phyloP scores from a whole-genome alignment of 192 early-diverging fungal species.

The Backusella macrospora region DNA sequence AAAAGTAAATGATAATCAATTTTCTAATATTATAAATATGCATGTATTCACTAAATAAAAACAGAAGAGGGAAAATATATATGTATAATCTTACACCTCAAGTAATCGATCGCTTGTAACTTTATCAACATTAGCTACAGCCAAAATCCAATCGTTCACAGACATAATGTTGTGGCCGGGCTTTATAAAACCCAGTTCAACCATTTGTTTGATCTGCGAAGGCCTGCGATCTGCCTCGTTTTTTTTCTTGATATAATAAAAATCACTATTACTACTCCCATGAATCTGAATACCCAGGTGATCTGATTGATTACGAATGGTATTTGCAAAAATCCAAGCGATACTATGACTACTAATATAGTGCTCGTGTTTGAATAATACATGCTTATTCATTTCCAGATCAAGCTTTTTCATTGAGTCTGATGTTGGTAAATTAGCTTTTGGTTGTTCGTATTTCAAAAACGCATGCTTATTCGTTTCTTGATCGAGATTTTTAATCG shows the following conservation, averaged over 20 bases:
- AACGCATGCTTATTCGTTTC: neutral
- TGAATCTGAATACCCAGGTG: slow-evolving; percentile 13
- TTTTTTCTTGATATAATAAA: slow-evolving; percentile 17
- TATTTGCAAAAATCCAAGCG: neutral
- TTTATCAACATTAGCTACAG: slow-evolving; percentile 29
- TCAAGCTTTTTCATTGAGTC: neutral
- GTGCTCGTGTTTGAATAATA: neutral
- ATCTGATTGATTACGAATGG: slow-evolving; percentile 12
- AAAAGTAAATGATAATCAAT: neutral
- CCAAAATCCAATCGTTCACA: slow-evolving; percentile 32
- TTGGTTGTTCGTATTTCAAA: neutral
- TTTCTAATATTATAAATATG: neutral
- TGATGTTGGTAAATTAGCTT: neutral
- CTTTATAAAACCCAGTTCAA: slow-evolving; percentile 21
- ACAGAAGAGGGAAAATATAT: neutral
- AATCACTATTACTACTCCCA: slow-evolving; percentile 20
- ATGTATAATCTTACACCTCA: slow-evolving; percentile 28
- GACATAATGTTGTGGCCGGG: slow-evolving; percentile 17
- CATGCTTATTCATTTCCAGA: neutral
- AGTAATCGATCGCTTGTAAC: slow-evolving; percentile 33
- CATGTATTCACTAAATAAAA: no score
- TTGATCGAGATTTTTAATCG: neutral
- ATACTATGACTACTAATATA: neutral
- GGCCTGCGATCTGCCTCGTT: neutral
- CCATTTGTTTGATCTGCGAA: slow-evolving; percentile 13